Evolutionary conservation across 768 basidiomycete genomes (phyloP).

Genomic region (Leccinum boreale): DNA sequence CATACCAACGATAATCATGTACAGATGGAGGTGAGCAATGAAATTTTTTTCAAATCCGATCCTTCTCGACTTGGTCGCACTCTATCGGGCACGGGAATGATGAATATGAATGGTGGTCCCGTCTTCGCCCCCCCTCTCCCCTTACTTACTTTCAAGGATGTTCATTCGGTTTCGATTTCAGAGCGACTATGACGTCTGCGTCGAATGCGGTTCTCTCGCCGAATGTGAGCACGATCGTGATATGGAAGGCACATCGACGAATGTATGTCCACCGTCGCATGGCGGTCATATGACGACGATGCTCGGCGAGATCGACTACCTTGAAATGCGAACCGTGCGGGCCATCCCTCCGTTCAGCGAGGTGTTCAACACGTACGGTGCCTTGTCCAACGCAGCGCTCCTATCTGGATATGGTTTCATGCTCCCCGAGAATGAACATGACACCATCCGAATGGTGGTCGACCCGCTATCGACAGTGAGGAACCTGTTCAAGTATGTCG

Average conservation of each 20-base stretch:
- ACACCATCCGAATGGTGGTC: constrained; percentile 41
- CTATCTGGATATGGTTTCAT: constrained; percentile 70
- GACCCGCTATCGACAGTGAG: constrained; percentile 19
- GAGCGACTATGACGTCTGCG: constrained; percentile 74
- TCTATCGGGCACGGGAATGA: constrained; percentile 15
- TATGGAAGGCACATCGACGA: constrained; percentile 1
- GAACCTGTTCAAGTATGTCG: constrained; percentile 12
- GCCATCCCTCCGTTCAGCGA: constrained; percentile 50
- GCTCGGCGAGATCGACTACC: constrained; percentile 34
- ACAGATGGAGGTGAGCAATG: constrained; percentile 61
- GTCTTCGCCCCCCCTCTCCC: not conserved
- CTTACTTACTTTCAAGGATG: constrained; percentile 7
- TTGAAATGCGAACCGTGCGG: constrained; percentile 67
- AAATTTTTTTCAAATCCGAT: constrained; percentile 5
- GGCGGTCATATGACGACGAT: constrained; percentile 9
- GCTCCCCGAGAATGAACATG: constrained; percentile 70
- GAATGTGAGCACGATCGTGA: constrained; percentile 66
- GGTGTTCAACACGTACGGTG: constrained; percentile 78
- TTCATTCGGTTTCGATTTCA: constrained; percentile 27
- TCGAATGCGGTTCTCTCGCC: constrained; percentile 61
- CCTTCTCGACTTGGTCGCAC: constrained; percentile 15
- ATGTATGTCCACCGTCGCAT: constrained; percentile 12
- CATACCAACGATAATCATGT: constrained; percentile 66
- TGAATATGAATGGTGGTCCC: not conserved
- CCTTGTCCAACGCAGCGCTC: constrained; percentile 61